Evolutionary conservation across 129 eudicot species (phyloP).

Genomic region (Pittosporum tobira): DNA sequence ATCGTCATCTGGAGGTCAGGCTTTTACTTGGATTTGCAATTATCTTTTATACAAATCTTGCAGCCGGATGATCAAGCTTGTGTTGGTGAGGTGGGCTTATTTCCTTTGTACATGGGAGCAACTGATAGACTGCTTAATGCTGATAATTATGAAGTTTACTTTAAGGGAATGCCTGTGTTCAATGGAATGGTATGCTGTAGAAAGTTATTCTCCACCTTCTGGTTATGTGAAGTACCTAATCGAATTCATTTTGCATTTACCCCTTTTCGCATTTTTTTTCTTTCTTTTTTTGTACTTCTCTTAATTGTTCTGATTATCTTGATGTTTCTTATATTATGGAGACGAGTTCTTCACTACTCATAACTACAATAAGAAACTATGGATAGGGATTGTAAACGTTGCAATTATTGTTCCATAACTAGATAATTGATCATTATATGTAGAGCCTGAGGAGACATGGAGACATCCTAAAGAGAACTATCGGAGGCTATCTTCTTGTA

Average conservation of each 20-base stretch:
- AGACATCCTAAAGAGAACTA: constrained; percentile 69
- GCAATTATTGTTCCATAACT: background rate
- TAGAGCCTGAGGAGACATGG: constrained; percentile 93
- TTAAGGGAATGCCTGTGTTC: constrained; percentile 89
- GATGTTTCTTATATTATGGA: background rate
- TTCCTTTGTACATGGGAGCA: constrained; percentile 71
- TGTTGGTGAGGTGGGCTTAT: constrained; percentile 86
- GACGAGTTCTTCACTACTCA: background rate
- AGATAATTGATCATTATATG: background rate
- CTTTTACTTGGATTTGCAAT: too few species aligned
- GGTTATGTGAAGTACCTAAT: background rate
- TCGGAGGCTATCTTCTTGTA: constrained; percentile 61
- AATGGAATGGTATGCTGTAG: constrained; percentile 65
- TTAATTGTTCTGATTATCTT: background rate
- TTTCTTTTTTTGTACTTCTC: too few species aligned
- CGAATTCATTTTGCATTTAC: background rate
- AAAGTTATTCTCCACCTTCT: background rate
- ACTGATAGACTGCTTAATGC: constrained; percentile 78
- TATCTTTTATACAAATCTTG: too few species aligned
- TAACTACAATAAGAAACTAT: background rate
- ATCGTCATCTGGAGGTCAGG: too few species aligned
- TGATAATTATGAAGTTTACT: constrained; percentile 75
- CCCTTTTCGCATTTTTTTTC: too few species aligned
- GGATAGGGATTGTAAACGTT: background rate
- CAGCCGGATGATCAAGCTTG: constrained; percentile 76